Evolutionary conservation across 441 rosid genomes (phyloP), one percentile per base, ranked within the genome.

Genomic region (Pelargonium cotyledonis): DNA sequence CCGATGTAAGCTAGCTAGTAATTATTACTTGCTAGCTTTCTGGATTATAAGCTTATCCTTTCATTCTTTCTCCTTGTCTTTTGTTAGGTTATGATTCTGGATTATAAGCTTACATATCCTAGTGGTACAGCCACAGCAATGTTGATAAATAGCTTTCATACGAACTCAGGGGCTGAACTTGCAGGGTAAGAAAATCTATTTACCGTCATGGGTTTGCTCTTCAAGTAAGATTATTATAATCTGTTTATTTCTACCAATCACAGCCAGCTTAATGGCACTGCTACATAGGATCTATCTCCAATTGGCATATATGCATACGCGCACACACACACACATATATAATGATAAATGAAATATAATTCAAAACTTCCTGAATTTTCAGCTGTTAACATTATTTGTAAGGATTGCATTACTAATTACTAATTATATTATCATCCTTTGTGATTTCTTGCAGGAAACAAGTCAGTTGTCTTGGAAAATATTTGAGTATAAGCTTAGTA

Each of bases 41-140:
- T 49, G 2, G 57, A 18, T 14, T 49, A 3, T 12, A 12, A 4
- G 11, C 23, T 12, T 29, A 12, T 46, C 44, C 60, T 44, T 58
- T 61, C 6, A 23, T 65, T 75, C 14, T 65, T 58, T 11, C 6
- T 43, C 8, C 63, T 7, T 8, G 43, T 71, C 15, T 21, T 0
- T 16, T 78, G 67, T 62, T 79, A 92, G 96, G 89, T 92, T 70
- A 89, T 92, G 98, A 84, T 89, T 55, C 70, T 92, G 88, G 96
- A 92, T 70, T 89, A 85, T 65, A 89, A 88, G 73, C 95, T 92
- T 75, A 92, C 96, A 1, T 92, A 92, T 82, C 98, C 98, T 0
- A 89, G 98, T 79, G 98, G 96, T 12, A 89, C 96, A 2, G 98
- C 98, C 53, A 92, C 98, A 1, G 97, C 96, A 65, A 88, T 89